These are phyloP conservation scores for Lecanosticta acicola DNA, from an alignment of 2,329 filamentous ascomycete species.

Conservation along the genomic window DNA sequence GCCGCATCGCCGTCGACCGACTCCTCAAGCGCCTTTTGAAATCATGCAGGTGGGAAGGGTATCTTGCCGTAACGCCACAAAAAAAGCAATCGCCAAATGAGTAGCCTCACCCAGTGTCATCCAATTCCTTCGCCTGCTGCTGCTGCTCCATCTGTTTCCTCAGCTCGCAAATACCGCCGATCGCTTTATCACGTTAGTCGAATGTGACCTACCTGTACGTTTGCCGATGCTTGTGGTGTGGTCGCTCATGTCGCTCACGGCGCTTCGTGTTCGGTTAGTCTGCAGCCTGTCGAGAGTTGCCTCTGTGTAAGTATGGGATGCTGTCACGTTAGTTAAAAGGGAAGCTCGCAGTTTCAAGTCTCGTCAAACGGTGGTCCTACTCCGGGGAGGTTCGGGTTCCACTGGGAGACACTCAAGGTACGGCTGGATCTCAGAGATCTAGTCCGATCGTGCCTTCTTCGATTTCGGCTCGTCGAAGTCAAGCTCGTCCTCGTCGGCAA, in stretches of 20 bases:
- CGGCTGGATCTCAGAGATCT: too few species aligned
- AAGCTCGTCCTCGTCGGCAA: conserved; percentile 21
- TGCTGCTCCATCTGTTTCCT: neutral
- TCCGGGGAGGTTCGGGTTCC: too few species aligned
- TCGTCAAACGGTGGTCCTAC: too few species aligned
- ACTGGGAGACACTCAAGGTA: too few species aligned
- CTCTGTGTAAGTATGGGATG: neutral
- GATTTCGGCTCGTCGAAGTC: conserved; percentile 23
- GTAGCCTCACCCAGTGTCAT: too few species aligned
- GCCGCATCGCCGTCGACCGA: neutral
- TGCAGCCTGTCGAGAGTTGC: neutral
- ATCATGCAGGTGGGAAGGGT: neutral
- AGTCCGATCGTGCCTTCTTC: conserved; percentile 20
- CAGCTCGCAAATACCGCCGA: neutral
- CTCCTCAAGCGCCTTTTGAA: conserved; percentile 1
- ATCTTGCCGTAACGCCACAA: neutral
- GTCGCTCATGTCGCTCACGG: too few species aligned
- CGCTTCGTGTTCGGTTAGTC: neutral
- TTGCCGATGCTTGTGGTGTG: neutral
- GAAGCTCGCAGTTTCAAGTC: too few species aligned
- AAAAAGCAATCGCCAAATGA: neutral
- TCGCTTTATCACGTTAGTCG: neutral
- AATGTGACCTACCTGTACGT: neutral
- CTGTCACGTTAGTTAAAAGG: too few species aligned
- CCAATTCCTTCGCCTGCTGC: neutral